Percentiles rank a stretch among this genome's conserved stretches.
phyloP scores from a whole-genome alignment of 345 rosid genomes.

The thale cress (Arabidopsis thaliana) region TAIR10.1 NC_003074.8:10614001-10614500 shows the following conservation, averaged over 20 bases:
- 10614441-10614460: not conserved
- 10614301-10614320: not conserved
- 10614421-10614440: not conserved
- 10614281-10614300: not conserved
- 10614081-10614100: no score
- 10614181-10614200: no score
- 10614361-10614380: not conserved
- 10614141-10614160: not conserved
- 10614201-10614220: no score
- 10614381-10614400: not conserved
- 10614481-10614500: not conserved
- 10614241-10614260: no score
- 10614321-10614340: not conserved
- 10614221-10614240: no score
- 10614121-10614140: not conserved
- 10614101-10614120: no score
- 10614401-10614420: not conserved
- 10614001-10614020: no score
- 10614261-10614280: no score
- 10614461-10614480: not conserved
- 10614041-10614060: no score
- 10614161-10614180: not conserved
- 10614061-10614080: no score
- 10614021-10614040: no score
- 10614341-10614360: not conserved